Conservation (phyloP, 2,329 filamentous ascomycete genomes). For the Colletotrichum tabaci region DNA sequence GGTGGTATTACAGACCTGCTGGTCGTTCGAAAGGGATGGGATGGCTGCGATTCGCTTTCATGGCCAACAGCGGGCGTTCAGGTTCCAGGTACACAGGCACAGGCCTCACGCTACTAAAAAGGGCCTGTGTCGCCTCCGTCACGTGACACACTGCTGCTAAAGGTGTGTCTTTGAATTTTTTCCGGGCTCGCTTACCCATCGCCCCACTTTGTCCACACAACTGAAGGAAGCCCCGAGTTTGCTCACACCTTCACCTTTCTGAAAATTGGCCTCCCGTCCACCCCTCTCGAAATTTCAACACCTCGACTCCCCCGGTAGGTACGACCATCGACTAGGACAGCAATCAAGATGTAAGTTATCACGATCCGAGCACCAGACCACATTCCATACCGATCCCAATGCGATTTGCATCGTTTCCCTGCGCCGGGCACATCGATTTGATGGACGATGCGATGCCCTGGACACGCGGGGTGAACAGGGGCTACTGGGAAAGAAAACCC, state of each 20-base stretch:
- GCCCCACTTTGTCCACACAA: slow-evolving; percentile 61
- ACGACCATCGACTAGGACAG: slow-evolving; percentile 56
- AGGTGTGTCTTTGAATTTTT: slow-evolving; percentile 47
- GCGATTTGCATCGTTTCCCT: slow-evolving; percentile 30
- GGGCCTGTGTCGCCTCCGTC: slow-evolving; percentile 37
- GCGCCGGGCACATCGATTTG: slow-evolving; percentile 20
- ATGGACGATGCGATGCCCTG: slow-evolving; percentile 14
- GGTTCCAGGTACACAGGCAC: neutral
- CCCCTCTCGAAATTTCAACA: slow-evolving; percentile 58
- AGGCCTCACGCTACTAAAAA: slow-evolving; percentile 2
- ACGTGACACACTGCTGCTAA: slow-evolving; percentile 43
- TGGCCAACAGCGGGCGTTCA: neutral
- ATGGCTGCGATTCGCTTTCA: neutral
- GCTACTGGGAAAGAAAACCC: neutral
- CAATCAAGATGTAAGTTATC: slow-evolving; percentile 58
- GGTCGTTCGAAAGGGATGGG: neutral
- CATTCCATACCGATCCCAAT: slow-evolving; percentile 28
- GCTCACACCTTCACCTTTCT: slow-evolving; percentile 45
- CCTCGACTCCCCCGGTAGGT: slow-evolving; percentile 45
- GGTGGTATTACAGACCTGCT: neutral
- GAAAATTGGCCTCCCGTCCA: slow-evolving; percentile 50
- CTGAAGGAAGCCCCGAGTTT: slow-evolving; percentile 52
- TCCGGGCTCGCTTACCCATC: slow-evolving; percentile 43
- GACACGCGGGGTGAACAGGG: slow-evolving; percentile 4
- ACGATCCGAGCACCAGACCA: slow-evolving; percentile 29